Percentiles rank a stretch among this genome's conserved stretches.
phyloP scores from a whole-genome alignment of 2,329 filamentous ascomycete genomes.

The Podosphaera leucotricha region DNA sequence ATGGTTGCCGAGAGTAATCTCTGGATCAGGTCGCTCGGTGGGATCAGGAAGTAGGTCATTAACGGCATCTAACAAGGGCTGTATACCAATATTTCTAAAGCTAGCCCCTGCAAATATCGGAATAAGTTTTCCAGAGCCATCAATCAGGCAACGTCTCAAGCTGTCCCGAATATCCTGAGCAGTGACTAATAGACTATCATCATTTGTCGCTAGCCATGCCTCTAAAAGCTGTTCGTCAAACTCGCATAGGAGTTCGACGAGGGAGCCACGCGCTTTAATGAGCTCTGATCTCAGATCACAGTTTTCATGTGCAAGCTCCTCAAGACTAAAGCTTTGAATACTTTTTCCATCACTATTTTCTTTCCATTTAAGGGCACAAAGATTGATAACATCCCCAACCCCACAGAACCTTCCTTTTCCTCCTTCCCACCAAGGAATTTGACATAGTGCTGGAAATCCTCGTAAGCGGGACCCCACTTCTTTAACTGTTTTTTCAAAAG shows the following conservation, averaged over 20 bases:
- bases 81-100: constrained; percentile 81
- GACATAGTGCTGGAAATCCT: constrained; percentile 75
- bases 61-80: constrained; percentile 72
- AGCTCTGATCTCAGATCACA: constrained; percentile 37
- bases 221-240: constrained; percentile 74
- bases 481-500: constrained; percentile 63
- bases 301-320: constrained; percentile 27
- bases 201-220: constrained; percentile 53
- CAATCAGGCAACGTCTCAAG: constrained; percentile 47
- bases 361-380: constrained; percentile 53
- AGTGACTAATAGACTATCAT: constrained; percentile 46
- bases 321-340: constrained; percentile 30
- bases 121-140: constrained; percentile 46
- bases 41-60: constrained; percentile 73
- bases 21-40: constrained; percentile 52
- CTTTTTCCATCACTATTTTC: constrained; percentile 39
- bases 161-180: constrained; percentile 43
- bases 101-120: constrained; percentile 83
- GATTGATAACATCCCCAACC: constrained; percentile 59
- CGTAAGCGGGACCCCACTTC: constrained; percentile 62
- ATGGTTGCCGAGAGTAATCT: constrained; percentile 41
- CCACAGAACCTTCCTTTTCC: constrained; percentile 54
- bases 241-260: constrained; percentile 70
- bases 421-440: constrained; percentile 79
- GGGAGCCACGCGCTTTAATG: constrained; percentile 46